A percentile compares a stretch with the other conserved stretches of the same genome.
These are phyloP conservation scores for Penicillium paneum DNA, from an alignment of 2,329 filamentous ascomycete species.

Conservation along the genomic window DNA sequence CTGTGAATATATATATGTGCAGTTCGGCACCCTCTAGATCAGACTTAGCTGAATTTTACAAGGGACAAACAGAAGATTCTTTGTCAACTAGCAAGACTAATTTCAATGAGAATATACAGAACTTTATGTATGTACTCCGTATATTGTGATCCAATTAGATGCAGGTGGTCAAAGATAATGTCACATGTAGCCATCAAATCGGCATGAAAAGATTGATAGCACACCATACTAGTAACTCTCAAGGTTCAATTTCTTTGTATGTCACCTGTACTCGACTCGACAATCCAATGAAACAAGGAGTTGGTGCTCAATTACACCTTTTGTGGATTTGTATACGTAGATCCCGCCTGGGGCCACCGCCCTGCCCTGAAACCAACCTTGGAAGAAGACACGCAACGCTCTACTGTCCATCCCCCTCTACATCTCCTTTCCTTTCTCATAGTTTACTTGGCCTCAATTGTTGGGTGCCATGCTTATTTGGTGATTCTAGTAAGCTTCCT, in stretches of 20 bases:
- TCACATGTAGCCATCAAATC: neutral
- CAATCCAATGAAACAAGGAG: neutral
- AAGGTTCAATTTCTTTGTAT: neutral
- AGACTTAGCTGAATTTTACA: neutral
- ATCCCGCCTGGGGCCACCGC: slow-evolving; percentile 21
- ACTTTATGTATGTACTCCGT: too few relatives aligned
- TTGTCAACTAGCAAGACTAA: neutral
- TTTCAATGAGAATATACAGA: neutral
- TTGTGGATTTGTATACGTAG: slow-evolving; percentile 7
- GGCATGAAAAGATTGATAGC: neutral
- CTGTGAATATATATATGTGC: neutral
- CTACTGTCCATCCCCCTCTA: slow-evolving; percentile 8
- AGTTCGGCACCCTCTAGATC: neutral
- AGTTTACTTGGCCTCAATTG: slow-evolving; percentile 13
- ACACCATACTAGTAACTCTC: neutral
- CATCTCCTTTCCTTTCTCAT: slow-evolving; percentile 12
- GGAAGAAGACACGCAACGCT: slow-evolving; percentile 22
- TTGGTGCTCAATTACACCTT: neutral
- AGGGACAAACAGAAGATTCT: neutral
- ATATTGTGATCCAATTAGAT: neutral
- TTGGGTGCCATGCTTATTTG: slow-evolving; percentile 25
- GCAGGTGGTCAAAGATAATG: neutral
- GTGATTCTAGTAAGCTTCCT: slow-evolving; percentile 22
- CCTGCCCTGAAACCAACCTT: slow-evolving; percentile 6
- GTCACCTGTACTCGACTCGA: neutral